Evolutionary conservation across 1,284 basidiomycete genomes (phyloP).

Genomic region (Cryptococcus sp.): DNA sequence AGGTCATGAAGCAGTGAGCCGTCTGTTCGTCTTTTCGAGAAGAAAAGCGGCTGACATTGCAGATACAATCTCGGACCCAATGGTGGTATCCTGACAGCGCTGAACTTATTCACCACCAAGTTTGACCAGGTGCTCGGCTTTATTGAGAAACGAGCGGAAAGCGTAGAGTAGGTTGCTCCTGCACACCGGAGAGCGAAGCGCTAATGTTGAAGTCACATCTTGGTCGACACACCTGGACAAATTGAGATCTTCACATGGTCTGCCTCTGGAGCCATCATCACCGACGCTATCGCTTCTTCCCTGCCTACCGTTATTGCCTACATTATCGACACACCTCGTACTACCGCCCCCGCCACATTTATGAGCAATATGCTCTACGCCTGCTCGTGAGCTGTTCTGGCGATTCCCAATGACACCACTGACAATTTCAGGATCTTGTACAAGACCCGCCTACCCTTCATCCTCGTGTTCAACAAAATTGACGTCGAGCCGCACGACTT

Average conservation of each 20-base stretch:
- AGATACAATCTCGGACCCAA: slow-evolving; percentile 98
- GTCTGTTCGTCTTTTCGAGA: background rate
- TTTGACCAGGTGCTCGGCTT: slow-evolving; percentile 94
- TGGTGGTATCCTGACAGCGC: slow-evolving; percentile 91
- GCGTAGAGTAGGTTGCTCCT: slow-evolving; percentile 65
- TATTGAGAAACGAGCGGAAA: slow-evolving; percentile 82
- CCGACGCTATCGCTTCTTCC: slow-evolving; percentile 90
- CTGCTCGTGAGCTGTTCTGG: slow-evolving; percentile 63
- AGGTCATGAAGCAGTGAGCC: slow-evolving; percentile 98
- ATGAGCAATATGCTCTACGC: slow-evolving; percentile 99
- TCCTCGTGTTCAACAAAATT: slow-evolving; percentile 98
- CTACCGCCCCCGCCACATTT: slow-evolving; percentile 92
- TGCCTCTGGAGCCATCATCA: slow-evolving; percentile 96
- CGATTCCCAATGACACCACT: background rate
- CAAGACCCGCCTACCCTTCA: slow-evolving; percentile 95
- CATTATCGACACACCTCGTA: slow-evolving; percentile 94
- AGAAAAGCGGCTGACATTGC: slow-evolving; percentile 8
- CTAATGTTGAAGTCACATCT: slow-evolving; percentile 63
- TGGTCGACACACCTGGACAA: slow-evolving; percentile 96
- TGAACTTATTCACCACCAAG: slow-evolving; percentile 98
- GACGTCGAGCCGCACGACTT: slow-evolving; percentile 82
- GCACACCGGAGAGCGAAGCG: background rate
- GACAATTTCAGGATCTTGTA: slow-evolving; percentile 72
- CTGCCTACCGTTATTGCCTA: slow-evolving; percentile 94
- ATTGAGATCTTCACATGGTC: slow-evolving; percentile 99